These are phyloP conservation scores for Mortierella antarctica DNA, from an alignment of 192 early-diverging fungal genomes.

Conservation along the genomic window DNA sequence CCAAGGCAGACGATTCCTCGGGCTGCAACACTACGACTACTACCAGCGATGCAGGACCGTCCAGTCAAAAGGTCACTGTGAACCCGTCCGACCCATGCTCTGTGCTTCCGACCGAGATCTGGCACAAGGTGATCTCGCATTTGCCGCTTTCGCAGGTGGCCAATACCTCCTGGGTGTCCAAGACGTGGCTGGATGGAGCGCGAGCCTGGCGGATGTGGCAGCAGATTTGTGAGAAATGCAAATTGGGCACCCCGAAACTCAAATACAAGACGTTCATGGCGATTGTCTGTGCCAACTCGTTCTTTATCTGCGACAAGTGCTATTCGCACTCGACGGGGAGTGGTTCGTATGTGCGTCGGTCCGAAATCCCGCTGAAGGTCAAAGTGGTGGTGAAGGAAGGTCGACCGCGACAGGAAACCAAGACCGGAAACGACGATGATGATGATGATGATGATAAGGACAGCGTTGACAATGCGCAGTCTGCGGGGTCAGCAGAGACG, in stretches of 20 bases:
- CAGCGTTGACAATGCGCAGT: no score
- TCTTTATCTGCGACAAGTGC: conserved; percentile 22
- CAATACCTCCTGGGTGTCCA: conserved; percentile 8
- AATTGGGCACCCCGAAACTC: not conserved
- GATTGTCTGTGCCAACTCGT: conserved; percentile 17
- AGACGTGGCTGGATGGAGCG: conserved; percentile 18
- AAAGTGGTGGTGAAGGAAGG: no score
- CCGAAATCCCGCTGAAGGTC: conserved; percentile 14
- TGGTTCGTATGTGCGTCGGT: not conserved
- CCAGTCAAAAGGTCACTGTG: not conserved
- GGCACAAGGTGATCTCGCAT: conserved; percentile 10
- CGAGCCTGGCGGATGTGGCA: conserved; percentile 9
- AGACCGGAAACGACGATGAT: no score
- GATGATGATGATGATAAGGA: no score
- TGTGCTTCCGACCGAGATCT: conserved; percentile 23
- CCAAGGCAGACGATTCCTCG: no score
- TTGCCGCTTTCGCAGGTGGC: conserved; percentile 18
- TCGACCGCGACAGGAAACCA: no score
- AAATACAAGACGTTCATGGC: conserved; percentile 23
- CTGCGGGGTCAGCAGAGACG: no score
- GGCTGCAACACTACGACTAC: no score
- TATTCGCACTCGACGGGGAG: not conserved
- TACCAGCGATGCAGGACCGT: no score
- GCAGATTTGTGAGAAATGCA: not conserved
- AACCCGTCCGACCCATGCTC: conserved; percentile 22